Evolutionary conservation across 2,329 filamentous ascomycete species (phyloP).

Genomic region (Hypoxylon sp.): DNA sequence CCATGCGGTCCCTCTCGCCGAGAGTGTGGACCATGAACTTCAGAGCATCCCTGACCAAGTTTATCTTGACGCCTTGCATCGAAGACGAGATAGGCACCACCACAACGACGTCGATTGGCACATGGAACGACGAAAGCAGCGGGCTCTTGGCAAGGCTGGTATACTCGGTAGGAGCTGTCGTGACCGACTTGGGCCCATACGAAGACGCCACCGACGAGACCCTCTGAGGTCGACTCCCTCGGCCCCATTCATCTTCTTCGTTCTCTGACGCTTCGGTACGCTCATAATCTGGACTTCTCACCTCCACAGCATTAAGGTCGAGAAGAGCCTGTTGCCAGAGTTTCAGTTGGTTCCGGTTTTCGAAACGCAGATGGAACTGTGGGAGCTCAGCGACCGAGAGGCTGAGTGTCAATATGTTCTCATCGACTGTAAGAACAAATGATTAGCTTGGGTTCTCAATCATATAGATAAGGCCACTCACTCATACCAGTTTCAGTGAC

Average conservation of each 20-base stretch:
- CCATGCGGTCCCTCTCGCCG: constrained; percentile 95
- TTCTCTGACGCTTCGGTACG: constrained; percentile 81
- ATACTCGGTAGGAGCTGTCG: constrained; percentile 93
- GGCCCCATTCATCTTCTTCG: constrained; percentile 90
- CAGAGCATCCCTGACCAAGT: constrained; percentile 88
- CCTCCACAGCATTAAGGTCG: constrained; percentile 81
- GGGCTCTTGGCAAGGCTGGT: constrained; percentile 74
- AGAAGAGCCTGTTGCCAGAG: constrained; percentile 89
- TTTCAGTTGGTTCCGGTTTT: constrained; percentile 85
- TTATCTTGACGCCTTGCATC: constrained; percentile 99
- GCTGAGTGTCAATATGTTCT: constrained; percentile 87
- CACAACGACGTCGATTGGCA: constrained; percentile 94
- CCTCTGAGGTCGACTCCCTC: constrained; percentile 70
- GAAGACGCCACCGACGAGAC: constrained; percentile 86
- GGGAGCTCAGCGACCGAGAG: constrained; percentile 93
- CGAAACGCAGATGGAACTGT: constrained; percentile 92
- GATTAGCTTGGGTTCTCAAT: constrained; percentile 50
- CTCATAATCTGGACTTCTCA: constrained; percentile 82
- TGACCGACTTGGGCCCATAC: constrained; percentile 84
- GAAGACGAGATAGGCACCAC: constrained; percentile 98
- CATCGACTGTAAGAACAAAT: constrained; percentile 66
- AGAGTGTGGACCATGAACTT: constrained; percentile 92
- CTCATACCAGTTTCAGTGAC: constrained; percentile 76
- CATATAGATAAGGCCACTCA: constrained; percentile 47
- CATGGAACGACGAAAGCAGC: constrained; percentile 73